Evolutionary conservation across 1,284 basidiomycete species (phyloP).

Genomic region (Melampsora larici-populina): DNA sequence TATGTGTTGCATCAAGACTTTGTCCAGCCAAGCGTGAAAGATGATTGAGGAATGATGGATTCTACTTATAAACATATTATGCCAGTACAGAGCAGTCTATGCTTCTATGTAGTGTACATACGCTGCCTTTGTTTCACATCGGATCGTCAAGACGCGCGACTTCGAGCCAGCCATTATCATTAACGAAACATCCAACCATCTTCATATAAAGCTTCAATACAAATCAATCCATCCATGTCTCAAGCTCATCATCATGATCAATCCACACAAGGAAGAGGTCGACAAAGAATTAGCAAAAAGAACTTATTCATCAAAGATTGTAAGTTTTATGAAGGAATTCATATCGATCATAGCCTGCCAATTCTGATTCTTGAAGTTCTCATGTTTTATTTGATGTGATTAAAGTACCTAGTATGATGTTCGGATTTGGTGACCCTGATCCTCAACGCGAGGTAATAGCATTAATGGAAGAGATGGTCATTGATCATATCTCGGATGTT

Average conservation of each 20-base stretch:
- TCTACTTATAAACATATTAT: too few species aligned
- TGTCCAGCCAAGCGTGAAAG: too few species aligned
- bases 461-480: conserved; percentile 43
- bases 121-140: too few species aligned
- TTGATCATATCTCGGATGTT: conserved; percentile 39
- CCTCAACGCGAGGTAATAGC: conserved; percentile 32
- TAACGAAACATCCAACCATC: too few species aligned
- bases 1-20: too few species aligned
- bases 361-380: neutral
- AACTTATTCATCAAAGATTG: conserved; percentile 33
- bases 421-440: conserved; percentile 41
- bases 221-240: neutral
- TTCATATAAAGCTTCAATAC: too few species aligned
- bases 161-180: too few species aligned
- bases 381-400: neutral
- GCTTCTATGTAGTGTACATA: too few species aligned
- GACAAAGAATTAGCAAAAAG: conserved; percentile 31
- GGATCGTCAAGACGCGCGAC: too few species aligned
- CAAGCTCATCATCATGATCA: conserved; percentile 6
- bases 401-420: conserved; percentile 38
- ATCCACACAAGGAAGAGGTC: conserved; percentile 27
- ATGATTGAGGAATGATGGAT: too few species aligned
- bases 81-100: too few species aligned
- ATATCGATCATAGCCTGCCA: neutral
- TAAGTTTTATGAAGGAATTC: neutral